Evolutionary conservation across 2,329 filamentous ascomycete species (phyloP).

Genomic region (Didymella arachidicola): DNA sequence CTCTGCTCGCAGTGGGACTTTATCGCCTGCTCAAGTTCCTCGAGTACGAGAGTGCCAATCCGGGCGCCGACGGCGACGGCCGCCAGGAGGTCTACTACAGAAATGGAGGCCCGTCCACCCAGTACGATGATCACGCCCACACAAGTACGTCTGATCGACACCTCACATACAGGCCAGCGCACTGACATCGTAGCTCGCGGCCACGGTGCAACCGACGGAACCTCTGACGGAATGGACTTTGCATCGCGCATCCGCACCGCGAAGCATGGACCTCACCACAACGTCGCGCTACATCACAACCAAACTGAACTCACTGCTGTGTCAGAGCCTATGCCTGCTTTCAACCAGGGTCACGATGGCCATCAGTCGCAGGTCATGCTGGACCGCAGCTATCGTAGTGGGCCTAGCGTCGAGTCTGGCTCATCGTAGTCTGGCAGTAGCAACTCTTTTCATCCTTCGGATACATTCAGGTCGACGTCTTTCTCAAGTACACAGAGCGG

Average conservation of each 20-base stretch:
- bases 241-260: slow-evolving; percentile 22
- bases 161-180: slow-evolving; percentile 5
- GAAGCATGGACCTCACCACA: slow-evolving; percentile 9
- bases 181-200: slow-evolving; percentile 27
- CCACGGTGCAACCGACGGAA: slow-evolving; percentile 41
- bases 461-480: slow-evolving; percentile 1
- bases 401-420: slow-evolving; percentile 39
- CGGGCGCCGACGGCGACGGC: slow-evolving; percentile 57
- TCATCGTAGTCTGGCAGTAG: slow-evolving; percentile 38
- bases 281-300: slow-evolving; percentile 11
- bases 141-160: slow-evolving; percentile 20
- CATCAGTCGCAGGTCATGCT: slow-evolving; percentile 34
- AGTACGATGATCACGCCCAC: slow-evolving; percentile 9
- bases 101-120: slow-evolving; percentile 30
- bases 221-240: slow-evolving; percentile 29
- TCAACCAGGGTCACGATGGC: slow-evolving; percentile 39
- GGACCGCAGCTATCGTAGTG: slow-evolving; percentile 37
- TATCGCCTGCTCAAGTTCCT: slow-evolving; percentile 59
- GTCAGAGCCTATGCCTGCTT: slow-evolving; percentile 26
- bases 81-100: slow-evolving; percentile 38
- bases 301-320: neutral
- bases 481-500: slow-evolving; percentile 29
- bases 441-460: slow-evolving; percentile 21
- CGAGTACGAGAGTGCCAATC: slow-evolving; percentile 61
- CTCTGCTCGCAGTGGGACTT: slow-evolving; percentile 57